A percentile compares a stretch with the other conserved stretches of the same genome.
phyloP scores from a whole-genome alignment of 768 basidiomycete species.

The Boletus sp. region DNA sequence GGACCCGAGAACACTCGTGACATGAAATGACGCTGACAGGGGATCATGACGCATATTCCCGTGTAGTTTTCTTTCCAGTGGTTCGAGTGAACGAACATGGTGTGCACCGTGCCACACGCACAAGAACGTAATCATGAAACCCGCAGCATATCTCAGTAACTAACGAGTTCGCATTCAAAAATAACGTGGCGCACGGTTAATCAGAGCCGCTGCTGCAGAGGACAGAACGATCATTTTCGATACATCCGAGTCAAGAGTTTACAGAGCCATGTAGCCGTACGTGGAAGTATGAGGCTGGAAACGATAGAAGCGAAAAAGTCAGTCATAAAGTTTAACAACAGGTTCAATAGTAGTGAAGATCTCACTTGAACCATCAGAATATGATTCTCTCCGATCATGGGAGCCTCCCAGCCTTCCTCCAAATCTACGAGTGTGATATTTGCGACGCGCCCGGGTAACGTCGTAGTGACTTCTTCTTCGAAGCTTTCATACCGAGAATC shows the following conservation, averaged over 20 bases:
- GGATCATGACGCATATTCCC: too few species aligned
- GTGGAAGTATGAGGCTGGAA: slow-evolving; percentile 9
- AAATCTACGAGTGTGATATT: slow-evolving; percentile 11
- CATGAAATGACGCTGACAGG: too few species aligned
- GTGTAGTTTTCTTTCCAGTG: too few species aligned
- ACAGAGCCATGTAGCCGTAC: slow-evolving; percentile 32
- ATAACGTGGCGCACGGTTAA: background rate
- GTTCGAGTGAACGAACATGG: too few species aligned
- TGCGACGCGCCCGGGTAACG: slow-evolving; percentile 29
- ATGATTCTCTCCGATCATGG: slow-evolving; percentile 38
- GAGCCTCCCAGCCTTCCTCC: slow-evolving; percentile 27
- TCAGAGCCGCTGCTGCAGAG: background rate
- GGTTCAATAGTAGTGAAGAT: background rate
- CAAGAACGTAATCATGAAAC: background rate
- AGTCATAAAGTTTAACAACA: background rate
- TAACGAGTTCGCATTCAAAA: background rate
- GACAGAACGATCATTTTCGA: background rate
- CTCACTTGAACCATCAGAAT: slow-evolving; percentile 35
- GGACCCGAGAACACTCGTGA: too few species aligned
- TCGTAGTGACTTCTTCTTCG: slow-evolving; percentile 22
- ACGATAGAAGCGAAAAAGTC: background rate
- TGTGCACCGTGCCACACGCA: background rate
- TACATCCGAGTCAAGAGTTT: background rate
- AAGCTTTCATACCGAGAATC: slow-evolving; percentile 18
- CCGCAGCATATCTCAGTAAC: too few species aligned